Base-by-base conservation (phyloP, 148 eudicot genomes). In the Nyssa sinensis region DNA sequence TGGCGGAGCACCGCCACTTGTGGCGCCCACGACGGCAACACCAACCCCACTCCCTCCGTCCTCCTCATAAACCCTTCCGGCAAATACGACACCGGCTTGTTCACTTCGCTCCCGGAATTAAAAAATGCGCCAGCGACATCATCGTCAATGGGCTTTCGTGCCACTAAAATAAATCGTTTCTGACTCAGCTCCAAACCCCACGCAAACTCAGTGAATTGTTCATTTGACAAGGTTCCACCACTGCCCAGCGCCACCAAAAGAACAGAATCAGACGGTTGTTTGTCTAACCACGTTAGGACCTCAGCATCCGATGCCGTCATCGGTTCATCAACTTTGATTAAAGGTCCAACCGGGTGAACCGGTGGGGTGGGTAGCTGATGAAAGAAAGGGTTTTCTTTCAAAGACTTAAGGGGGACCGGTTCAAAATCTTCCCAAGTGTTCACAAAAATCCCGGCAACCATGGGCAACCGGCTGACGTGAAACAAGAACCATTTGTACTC, bases 401-500 rank as follows among this genome's bases (percentile, higher is more conserved):
- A 35, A 3, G 87, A 78, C 24, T 10, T 49, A 14, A 88, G 81
- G 0, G 85, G 25, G 47, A 34, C n/a, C 3, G 79, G 69, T 72
- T 90, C 92, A 0, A 86, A 72, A 44, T 79, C 88, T 0, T 82
- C 79, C 85, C 86, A 90, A 0, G 86, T 74, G 62, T 88, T 88
- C 10, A 65, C 70, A 21, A 86, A 62, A 30, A 86, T 80, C 5
- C 92, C 90, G 14, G 75, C 75, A 9, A 67, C 79, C 17, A 58
- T 74, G 2, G 66, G 14, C 30, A 80, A 74, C 19, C 74, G 71
- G 35, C 37, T 77, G 12, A 57, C 19, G 34, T 80, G 81, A 16
- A 14, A n/a, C 71, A 80, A 71, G 29, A 32, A 69, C 83, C 80
- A 79, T 64, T 79, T 76, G 59, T 83, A 79, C 11, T 80, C 77